Evolutionary conservation across 257 asterid genomes (phyloP), one percentile per base, ranked within the genome.

Genomic region (Jacaranda mimosifolia): DNA sequence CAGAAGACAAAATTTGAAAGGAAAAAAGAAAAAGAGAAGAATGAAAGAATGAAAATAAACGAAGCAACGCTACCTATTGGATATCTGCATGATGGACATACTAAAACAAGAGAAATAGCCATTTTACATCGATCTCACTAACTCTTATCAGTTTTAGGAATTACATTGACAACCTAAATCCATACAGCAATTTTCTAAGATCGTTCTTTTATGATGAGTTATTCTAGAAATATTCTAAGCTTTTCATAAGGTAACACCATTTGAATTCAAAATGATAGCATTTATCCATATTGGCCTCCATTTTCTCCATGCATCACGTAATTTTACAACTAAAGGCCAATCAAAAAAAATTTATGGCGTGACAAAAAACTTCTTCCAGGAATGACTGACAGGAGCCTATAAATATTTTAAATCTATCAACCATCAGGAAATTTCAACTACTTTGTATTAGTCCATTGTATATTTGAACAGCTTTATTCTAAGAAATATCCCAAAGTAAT

Each of bases 211-310:
- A 15, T 17, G 26, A 52, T 26, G 32, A 42, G 45, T 32, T 21
- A 57, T 26, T 48, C 21, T 14, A 43, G 42, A 19, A 72, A 40
- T 56, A 6, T 26, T 40, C 32, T 40, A 57, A 68, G 7, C 35
- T 59, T 57, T 68, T 62, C 35, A 14, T 17, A 73, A 26, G n/a
- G 15, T 32, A 46, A 7, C 38, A 19, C 18, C 60, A 45, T 19
- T 51, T 49, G 67, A 73, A 51, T 60, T 58, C n/a, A 51, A 73
- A 13, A 59, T n/a, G 2, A 14, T 35, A 73, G 63, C 63, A 26
- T 26, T 66, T 77, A 81, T 51, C 69, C 73, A 21, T 58, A 59
- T 36, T 26, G 77, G 56, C 40, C 56, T 51, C 52, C 39, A 68
- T 42, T 40, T 6, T 6, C n/a, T 43, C 59, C 21, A 59, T 42